phyloP scores from a whole-genome alignment of 108 stramenopile genomes.

The Nitzschia sp. region DNA sequence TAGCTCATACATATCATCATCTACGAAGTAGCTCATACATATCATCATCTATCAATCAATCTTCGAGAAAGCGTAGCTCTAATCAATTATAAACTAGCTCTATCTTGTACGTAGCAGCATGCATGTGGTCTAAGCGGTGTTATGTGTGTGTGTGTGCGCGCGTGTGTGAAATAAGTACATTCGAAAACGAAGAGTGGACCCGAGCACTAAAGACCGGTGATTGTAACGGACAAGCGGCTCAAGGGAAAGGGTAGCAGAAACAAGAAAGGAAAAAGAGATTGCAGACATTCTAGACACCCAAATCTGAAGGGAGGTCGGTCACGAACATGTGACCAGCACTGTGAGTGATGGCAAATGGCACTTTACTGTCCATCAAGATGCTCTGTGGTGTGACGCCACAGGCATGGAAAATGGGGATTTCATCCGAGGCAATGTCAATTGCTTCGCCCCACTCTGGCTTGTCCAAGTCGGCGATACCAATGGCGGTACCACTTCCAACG shows the following conservation, averaged over 20 bases:
- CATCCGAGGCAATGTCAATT: conserved; percentile 58
- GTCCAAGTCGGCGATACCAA: conserved; percentile 71
- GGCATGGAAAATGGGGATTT: conserved; percentile 91
- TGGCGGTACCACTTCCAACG: conserved; percentile 67
- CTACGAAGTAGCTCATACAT: neutral
- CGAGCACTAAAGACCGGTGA: no score
- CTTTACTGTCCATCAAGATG: conserved; percentile 68
- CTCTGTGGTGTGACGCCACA: conserved; percentile 92
- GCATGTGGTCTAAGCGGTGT: neutral
- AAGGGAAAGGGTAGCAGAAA: neutral
- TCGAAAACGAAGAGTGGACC: neutral
- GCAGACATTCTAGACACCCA: conserved; percentile 22
- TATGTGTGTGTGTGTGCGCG: no score
- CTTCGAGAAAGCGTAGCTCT: no score
- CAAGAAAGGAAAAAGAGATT: neutral
- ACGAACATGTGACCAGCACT: conserved; percentile 94
- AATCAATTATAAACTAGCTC: neutral
- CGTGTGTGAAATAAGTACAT: neutral
- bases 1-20: neutral
- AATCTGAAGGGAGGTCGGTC: conserved; percentile 60
- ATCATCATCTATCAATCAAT: neutral
- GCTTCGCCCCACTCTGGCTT: conserved; percentile 85
- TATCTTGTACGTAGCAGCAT: neutral
- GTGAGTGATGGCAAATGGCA: conserved; percentile 85
- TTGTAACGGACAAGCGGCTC: neutral